These are phyloP conservation scores for Zygotorulaspora florentina DNA, from an alignment of 805 yeast species.

Conservation along the genomic window DNA sequence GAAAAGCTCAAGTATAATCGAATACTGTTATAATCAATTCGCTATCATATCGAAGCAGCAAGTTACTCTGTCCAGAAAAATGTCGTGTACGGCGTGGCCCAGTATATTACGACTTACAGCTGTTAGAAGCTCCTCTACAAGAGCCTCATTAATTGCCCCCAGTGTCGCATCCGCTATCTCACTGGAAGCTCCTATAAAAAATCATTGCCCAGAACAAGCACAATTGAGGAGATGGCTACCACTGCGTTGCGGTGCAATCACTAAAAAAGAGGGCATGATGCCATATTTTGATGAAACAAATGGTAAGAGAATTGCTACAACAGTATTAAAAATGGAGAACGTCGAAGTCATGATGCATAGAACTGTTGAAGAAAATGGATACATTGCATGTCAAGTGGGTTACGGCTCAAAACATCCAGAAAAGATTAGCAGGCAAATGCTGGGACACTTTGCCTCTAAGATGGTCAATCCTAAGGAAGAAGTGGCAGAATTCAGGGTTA, in stretches of 20 bases:
- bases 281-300: conserved; percentile 64
- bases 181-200: conserved; percentile 44
- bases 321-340: conserved; percentile 81
- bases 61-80: neutral
- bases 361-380: conserved; percentile 70
- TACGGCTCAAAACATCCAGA: conserved; percentile 63
- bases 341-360: conserved; percentile 79
- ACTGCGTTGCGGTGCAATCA: conserved; percentile 77
- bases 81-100: conserved; percentile 7
- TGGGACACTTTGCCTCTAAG: conserved; percentile 77
- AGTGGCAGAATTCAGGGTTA: conserved; percentile 75
- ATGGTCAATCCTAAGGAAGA: conserved; percentile 77
- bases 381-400: conserved; percentile 83
- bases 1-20: no score
- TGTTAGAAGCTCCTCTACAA: conserved; percentile 14
- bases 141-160: conserved; percentile 36
- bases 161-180: conserved; percentile 29
- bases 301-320: conserved; percentile 75
- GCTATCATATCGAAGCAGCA: no score
- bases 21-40: no score
- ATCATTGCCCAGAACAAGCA: conserved; percentile 65
- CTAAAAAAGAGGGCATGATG: conserved; percentile 86
- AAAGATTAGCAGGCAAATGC: conserved; percentile 58
- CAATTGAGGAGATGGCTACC: conserved; percentile 70
- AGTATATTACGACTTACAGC: conserved; percentile 3